Conservation (phyloP, 306 rosid species). For the Cucurbita pepo region DNA sequence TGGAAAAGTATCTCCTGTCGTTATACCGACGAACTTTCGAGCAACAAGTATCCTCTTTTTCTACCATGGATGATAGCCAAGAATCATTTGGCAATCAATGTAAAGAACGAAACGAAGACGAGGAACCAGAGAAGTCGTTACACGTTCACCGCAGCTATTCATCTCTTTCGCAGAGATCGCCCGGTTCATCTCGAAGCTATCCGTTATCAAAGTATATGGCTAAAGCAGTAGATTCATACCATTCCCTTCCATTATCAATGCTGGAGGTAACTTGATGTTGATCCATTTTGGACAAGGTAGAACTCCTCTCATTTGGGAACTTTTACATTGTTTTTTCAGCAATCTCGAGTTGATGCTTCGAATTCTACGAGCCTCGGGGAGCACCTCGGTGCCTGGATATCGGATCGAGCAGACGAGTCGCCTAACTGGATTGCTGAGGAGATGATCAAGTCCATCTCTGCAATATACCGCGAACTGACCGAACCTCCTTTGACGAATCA, state of each 20-base stretch:
- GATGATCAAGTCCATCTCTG: constrained; percentile 70
- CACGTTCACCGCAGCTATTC: constrained; percentile 66
- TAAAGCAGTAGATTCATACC: constrained; percentile 52
- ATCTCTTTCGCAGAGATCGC: constrained; percentile 51
- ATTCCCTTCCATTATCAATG: constrained; percentile 83
- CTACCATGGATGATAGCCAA: constrained; percentile 25
- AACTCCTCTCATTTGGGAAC: not conserved
- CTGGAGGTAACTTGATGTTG: constrained; percentile 44
- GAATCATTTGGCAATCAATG: constrained; percentile 16
- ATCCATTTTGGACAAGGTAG: not conserved
- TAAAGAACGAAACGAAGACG: constrained; percentile 22
- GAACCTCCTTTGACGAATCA: constrained; percentile 41
- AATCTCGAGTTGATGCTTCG: constrained; percentile 35
- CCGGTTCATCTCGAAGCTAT: constrained; percentile 36
- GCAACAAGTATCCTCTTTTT: constrained; percentile 31
- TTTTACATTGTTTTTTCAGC: constrained; percentile 26
- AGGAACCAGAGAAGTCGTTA: constrained; percentile 30
- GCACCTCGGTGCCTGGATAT: constrained; percentile 29
- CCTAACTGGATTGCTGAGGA: constrained; percentile 82
- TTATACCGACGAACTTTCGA: constrained; percentile 54
- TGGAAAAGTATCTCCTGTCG: constrained; percentile 72
- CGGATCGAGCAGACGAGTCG: constrained; percentile 36
- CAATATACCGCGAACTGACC: constrained; percentile 61
- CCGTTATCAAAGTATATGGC: constrained; percentile 21
- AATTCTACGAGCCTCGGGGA: constrained; percentile 39